Conservation (phyloP, 331 rosid species). For the Pyracantha coccinea region DNA sequence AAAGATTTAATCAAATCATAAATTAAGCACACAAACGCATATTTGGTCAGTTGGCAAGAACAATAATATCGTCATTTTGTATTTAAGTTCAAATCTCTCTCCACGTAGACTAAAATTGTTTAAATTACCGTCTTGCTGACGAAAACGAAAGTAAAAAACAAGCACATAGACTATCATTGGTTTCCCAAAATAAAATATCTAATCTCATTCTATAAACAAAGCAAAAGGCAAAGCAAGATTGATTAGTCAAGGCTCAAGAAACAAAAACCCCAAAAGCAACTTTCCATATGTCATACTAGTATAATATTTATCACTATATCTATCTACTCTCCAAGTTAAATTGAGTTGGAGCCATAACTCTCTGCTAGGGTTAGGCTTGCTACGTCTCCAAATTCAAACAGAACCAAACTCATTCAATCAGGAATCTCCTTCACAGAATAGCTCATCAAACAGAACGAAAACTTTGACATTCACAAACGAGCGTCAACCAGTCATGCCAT, state of each 20-base stretch:
- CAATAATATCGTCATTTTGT: too few relatives aligned
- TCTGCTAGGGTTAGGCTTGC: conserved; percentile 3
- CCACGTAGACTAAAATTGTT: too few relatives aligned
- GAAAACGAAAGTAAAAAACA: too few relatives aligned
- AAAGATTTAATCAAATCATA: not conserved
- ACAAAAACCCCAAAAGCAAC: not conserved
- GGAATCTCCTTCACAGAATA: not conserved
- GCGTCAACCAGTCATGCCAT: conserved; percentile 27
- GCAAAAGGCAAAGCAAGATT: conserved; percentile 1
- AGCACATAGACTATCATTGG: not conserved
- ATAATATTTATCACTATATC: not conserved
- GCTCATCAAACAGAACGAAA: not conserved
- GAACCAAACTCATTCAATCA: not conserved
- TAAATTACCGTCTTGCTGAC: too few relatives aligned
- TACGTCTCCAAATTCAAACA: not conserved
- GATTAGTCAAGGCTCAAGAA: conserved; percentile 3
- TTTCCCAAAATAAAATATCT: not conserved
- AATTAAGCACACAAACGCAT: not conserved
- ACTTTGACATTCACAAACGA: not conserved
- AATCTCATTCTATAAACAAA: not conserved
- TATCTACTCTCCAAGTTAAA: conserved; percentile 10
- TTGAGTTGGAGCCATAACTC: not conserved
- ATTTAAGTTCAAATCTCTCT: too few relatives aligned
- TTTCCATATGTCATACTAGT: not conserved
- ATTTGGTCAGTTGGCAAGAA: too few relatives aligned